Conservation (phyloP, 441 rosid genomes). For the Eruca vesicaria region DNA sequence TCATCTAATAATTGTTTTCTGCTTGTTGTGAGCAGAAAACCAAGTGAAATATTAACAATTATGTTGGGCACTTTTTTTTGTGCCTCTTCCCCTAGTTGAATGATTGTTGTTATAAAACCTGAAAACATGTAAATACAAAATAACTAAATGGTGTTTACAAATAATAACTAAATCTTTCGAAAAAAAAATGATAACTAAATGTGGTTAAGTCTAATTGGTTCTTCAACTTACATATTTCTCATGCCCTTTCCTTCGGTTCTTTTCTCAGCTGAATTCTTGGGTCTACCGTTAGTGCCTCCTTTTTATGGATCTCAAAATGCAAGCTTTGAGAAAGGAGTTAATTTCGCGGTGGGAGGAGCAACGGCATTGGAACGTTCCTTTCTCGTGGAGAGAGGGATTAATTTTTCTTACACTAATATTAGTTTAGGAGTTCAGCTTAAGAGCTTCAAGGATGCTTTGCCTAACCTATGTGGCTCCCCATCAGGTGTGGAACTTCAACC, state of each 20-base stretch:
- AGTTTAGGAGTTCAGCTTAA: no score
- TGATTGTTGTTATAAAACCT: background rate
- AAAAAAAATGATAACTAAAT: no score
- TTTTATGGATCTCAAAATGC: constrained; percentile 26
- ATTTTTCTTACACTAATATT: constrained; percentile 29
- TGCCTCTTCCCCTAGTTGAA: background rate
- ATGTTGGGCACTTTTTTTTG: background rate
- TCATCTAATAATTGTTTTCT: background rate
- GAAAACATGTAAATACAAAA: background rate
- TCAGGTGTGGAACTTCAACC: constrained; percentile 25
- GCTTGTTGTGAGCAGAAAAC: background rate
- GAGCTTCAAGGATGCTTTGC: constrained; percentile 38
- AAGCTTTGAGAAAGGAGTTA: constrained; percentile 37
- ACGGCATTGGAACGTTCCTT: constrained; percentile 43
- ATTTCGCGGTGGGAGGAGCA: constrained; percentile 56
- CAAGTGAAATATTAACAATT: background rate
- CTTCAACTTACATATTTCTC: background rate
- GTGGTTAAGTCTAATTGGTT: background rate
- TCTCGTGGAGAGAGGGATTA: constrained; percentile 39
- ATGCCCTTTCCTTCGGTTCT: background rate
- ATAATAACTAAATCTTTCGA: no score
- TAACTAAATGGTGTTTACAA: no score
- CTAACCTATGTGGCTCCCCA: constrained; percentile 40
- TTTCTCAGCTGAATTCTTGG: constrained; percentile 43
- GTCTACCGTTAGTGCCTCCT: constrained; percentile 45